Base-by-base conservation (phyloP, 805 yeast species). In the Suhomyces xylopsoci region DNA sequence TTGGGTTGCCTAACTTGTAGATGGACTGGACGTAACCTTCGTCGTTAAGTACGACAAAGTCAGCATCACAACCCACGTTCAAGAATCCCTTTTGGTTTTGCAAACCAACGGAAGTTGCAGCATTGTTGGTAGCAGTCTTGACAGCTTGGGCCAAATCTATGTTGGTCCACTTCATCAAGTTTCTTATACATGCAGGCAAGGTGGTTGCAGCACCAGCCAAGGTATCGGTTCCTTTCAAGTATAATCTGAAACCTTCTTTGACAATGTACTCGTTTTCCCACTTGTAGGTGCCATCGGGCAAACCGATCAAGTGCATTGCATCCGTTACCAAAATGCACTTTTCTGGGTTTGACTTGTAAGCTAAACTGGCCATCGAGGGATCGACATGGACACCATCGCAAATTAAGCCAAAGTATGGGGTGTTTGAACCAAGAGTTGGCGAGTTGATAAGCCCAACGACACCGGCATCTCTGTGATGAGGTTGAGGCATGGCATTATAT, bases 161-260 rank as follows among this genome's bases (percentile, higher is more conserved):
- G 22, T 68, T 66, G 4, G 80, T 69, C 87, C 87, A 82, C 44
- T 66, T 55, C 62, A 76, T 70, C 50, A 81, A 69, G 64, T 82
- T 81, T 54, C 80, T 68, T 30, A 81, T 64, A 60, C 84, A 79
- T 49, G 73, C 73, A 24, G 81, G 77, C 49, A 81, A 72, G 28
- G 80, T 76, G 7, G 85, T 79, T n/a, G 84, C 84, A 17, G 83
- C 78, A 25, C 87, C 87, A 8, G 87, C 87, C 64, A 82, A 77
- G 7, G 84, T 82, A 50, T 76, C 72, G 8, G 85, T 81, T 30
- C 82, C 83, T 61, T 81, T 70, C 56, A 82, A 70, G 50, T 70
- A 71, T 55, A 81, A 68, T 44, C 69, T 63, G 43, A 72, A 62
- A n/a, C 82, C 85, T 19, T 67, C 67, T 62, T 82, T 82, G 32